Evolutionary conservation across 2,329 filamentous ascomycete species (phyloP), one percentile per base, ranked within the genome.

Genomic region (Plectosphaerella plurivora): DNA sequence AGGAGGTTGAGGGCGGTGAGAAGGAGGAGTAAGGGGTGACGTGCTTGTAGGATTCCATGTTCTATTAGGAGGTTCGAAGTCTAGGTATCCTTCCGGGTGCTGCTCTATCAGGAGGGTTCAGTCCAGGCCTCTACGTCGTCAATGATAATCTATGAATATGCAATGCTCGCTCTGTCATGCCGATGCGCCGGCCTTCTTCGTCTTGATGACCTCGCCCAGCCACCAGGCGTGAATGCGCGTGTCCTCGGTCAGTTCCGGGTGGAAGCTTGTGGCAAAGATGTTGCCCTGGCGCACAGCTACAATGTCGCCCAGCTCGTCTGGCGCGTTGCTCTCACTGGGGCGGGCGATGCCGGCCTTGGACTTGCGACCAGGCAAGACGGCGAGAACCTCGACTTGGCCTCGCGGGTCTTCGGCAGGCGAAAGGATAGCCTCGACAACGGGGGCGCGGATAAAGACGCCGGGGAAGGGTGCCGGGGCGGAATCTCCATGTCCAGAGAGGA

Each of bases 181-280:
- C 11, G 9, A 16, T 18, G 39, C 18, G 9, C 5, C 15, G 14
- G 8, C 39, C 36, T 16, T 39, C 45, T 11, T 37, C 45, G 8
- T 35, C 45, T 47, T 33, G 36, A 39, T 39, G n/a, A 50, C 88
- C 69, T 93, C 83, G 60, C 79, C 74, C 65, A 99, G 65, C 94
- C 94, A 99, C 94, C 94, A 97, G 5, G 83, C 78, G 69, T 99
- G 94, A 63, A 97, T 95, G 52, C 94, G 81, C 52, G 85, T 76
- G 72, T 99, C 94, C 8, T 84, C 82, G 0, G 93, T 97, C 68
- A 99, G 69, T 69, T 99, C 94, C 0, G 94, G 94, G 63, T 97
- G 94, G 65, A 97, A 99, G 63, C 92, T 97, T 3, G 89, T 97
- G 4, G 91, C 94, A 61, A 97, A 88, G 0, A 96, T 87, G 68